Evolutionary conservation across 768 basidiomycete genomes (phyloP), one percentile per base, ranked within the genome.

Genomic region (Megacollybia marginata): DNA sequence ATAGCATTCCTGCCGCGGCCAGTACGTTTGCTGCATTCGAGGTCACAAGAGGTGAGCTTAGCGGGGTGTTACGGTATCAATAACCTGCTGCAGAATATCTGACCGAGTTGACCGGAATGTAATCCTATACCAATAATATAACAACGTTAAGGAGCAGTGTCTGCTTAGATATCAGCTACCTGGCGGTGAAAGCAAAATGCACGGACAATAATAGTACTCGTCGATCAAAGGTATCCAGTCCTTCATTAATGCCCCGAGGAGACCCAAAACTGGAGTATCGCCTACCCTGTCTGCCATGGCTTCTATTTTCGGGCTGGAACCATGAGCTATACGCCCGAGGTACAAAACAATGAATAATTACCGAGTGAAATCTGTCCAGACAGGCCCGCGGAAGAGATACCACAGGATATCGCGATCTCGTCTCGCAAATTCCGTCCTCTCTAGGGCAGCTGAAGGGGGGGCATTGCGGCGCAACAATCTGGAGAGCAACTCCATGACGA

Each of bases 1-100:
- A 44, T 54, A 92, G 91, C 65, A 91, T 94, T 58, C 93, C 93
- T 12, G 89, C 93, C 5, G 92, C 92, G 11, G 93, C 82, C 40
- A 83, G 85, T 55, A 96, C 93, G 3, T 95, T 96, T 56, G 85
- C 88, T 10, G 87, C 88, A 0, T 96, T 87, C 59, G 92, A 96
- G 63, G 59, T 93, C 23, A 89, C 84, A 0, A 69, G 89, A 70
- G 85, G 84, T 83, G 47, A 49, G 75, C 23, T 2, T 28, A 28
- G 23, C 23, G 6, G 23, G 23, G 23, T 60, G 15, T 2, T 6
- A 31, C 46, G 12, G n/a, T 5, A n/a, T 47, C 13, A 9, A 5
- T 38, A 42, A n/a, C 33, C 11, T 44, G 23, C 32, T 23, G 33
- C 52, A 73, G 69, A 71, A 56, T 72, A 69, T 55, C 54, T 73